phyloP scores from a whole-genome alignment of 306 rosid genomes.

The Abrus pulchellus region DNA sequence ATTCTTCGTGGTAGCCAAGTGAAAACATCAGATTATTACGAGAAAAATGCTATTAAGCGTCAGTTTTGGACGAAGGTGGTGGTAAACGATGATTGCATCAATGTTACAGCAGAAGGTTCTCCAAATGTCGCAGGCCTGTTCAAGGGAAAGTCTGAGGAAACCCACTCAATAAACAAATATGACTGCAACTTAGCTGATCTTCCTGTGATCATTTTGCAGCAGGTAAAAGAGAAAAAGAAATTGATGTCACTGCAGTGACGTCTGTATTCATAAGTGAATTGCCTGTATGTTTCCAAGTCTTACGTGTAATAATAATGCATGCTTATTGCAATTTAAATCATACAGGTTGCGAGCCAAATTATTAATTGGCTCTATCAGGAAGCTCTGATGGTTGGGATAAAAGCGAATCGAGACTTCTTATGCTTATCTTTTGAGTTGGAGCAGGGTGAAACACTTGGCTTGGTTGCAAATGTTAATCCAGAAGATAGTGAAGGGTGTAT shows the following conservation, averaged over 20 bases:
- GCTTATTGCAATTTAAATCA: constrained; percentile 43
- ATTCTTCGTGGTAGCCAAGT: constrained; percentile 62
- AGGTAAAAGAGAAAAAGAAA: constrained; percentile 57
- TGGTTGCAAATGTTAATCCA: constrained; percentile 88
- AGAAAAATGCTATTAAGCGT: constrained; percentile 59
- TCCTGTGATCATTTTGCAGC: constrained; percentile 84
- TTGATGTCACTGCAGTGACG: background rate
- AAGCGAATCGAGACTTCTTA: constrained; percentile 76
- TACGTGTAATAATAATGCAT: background rate
- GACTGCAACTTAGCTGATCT: constrained; percentile 86
- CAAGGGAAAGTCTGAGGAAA: constrained; percentile 72
- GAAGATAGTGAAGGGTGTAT: constrained; percentile 82
- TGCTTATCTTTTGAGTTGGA: constrained; percentile 85
- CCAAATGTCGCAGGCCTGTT: constrained; percentile 80
- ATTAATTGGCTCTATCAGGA: constrained; percentile 87
- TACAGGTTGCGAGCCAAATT: constrained; percentile 90
- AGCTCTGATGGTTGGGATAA: constrained; percentile 86
- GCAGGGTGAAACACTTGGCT: constrained; percentile 79
- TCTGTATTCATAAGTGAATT: background rate
- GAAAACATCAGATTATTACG: constrained; percentile 54
- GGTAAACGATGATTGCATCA: constrained; percentile 83
- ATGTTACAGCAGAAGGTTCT: constrained; percentile 86
- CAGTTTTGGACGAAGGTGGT: constrained; percentile 85
- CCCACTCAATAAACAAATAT: constrained; percentile 74
- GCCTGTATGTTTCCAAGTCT: background rate